Conservation (phyloP, 2,329 filamentous ascomycete genomes). For the Pleomassaria siparia region DNA sequence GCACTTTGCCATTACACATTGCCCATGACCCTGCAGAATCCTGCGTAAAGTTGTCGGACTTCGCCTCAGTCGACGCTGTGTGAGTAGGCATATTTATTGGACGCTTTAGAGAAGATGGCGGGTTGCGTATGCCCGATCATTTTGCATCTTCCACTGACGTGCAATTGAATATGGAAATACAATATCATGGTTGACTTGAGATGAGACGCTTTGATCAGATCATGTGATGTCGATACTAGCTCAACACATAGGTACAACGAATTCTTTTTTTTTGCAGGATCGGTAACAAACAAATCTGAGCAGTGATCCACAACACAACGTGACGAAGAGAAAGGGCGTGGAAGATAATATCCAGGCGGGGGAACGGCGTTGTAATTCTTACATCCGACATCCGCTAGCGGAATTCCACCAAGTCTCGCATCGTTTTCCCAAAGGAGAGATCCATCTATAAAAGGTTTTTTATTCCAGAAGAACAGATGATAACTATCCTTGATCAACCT, state of each 20-base stretch:
- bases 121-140: too few species aligned
- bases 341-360: too few species aligned
- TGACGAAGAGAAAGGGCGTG: background rate
- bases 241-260: too few species aligned
- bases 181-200: too few species aligned
- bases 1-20: background rate
- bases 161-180: too few species aligned
- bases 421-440: background rate
- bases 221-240: too few species aligned
- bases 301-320: too few species aligned
- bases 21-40: background rate
- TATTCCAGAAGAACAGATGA: too few species aligned
- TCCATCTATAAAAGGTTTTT: background rate
- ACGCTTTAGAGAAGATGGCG: background rate
- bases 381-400: background rate
- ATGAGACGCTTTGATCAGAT: too few species aligned
- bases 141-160: too few species aligned
- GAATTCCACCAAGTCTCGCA: background rate
- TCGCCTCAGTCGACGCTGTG: background rate
- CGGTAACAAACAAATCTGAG: too few species aligned
- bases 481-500: background rate
- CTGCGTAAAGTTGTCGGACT: background rate
- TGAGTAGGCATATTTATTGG: background rate
- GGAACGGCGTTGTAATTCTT: background rate
- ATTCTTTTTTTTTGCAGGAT: too few species aligned